A percentile compares a stretch with the other conserved stretches of the same genome.
phyloP scores from a whole-genome alignment of 1,139 yeast genomes.

The Yamadazyma trypodendri region DNA sequence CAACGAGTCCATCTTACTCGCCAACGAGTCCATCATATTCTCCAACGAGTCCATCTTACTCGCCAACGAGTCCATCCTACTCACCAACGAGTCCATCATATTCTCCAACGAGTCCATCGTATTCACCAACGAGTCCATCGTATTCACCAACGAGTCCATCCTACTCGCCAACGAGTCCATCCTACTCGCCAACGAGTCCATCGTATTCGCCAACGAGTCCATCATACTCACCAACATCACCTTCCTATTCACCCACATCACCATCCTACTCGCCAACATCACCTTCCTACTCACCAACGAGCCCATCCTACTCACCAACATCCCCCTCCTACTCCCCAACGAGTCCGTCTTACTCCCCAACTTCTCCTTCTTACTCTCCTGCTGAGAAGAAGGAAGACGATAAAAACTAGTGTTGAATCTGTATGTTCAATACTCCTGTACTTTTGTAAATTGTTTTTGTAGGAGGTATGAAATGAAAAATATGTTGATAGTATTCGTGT shows the following conservation, averaged over 20 bases:
- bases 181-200: constrained; percentile 70
- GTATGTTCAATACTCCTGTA: background rate
- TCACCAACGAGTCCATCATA: constrained; percentile 72
- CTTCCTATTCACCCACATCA: constrained; percentile 52
- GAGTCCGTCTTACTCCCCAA: constrained; percentile 56
- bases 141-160: constrained; percentile 51
- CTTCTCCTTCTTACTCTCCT: constrained; percentile 45
- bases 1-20: constrained; percentile 45
- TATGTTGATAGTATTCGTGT: background rate
- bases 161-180: constrained; percentile 53
- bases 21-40: constrained; percentile 76
- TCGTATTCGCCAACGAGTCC: constrained; percentile 74
- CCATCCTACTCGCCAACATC: constrained; percentile 63
- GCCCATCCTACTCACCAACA: constrained; percentile 66
- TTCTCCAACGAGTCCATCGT: constrained; percentile 64
- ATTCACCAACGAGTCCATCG: constrained; percentile 61
- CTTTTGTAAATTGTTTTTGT: constrained; percentile 7
- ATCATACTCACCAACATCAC: constrained; percentile 72
- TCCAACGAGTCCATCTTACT: constrained; percentile 72
- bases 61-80: constrained; percentile 74
- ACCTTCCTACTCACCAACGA: constrained; percentile 61
- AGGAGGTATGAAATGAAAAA: constrained; percentile 3
- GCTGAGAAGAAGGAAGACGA: constrained; percentile 13
- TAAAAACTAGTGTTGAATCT: constrained; percentile 1
- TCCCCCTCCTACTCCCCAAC: constrained; percentile 65